Base-by-base conservation (phyloP, 495 filamentous ascomycete genomes). In the Apodospora peruviana region DNA sequence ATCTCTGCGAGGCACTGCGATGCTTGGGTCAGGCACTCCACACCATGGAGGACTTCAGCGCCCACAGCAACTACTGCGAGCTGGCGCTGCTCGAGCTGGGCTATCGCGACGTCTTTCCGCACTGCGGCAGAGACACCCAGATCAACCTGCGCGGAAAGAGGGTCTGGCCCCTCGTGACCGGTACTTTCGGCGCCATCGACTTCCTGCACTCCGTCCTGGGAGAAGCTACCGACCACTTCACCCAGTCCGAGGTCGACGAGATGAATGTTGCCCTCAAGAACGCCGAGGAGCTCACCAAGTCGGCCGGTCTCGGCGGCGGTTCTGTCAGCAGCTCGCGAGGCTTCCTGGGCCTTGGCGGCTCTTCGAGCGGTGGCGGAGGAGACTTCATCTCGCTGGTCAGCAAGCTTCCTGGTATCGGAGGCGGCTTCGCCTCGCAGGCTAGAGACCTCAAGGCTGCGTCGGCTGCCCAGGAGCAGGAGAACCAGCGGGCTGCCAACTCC, bases 161-260 rank as follows among this genome's bases (percentile, higher is more conserved):
- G n/a, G 79, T 90, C 35, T 96, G 82, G 55, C 93, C 93, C 14
- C 72, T 97, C 4, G 86, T 95, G 10, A 97, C 93, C 10, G 90
- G 90, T 27, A 78, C 76, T 2, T 94, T 98, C 67, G 93, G 93
- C 16, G 90, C 83, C 54, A 91, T 96, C 19, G 93, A 97, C 56
- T 98, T 98, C 66, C 76, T 96, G 60, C 93, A 98, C 65, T 95
- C 88, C 0, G 90, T 98, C n/a, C 74, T 96, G 7, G 93, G 93
- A 29, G 93, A 98, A 63, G 91, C 90, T 19, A 94, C 82, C 17
- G 93, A 98, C 60, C 90, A 96, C 59, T 90, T 98, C 67, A 91
- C 91, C 4, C 93, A 97, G 62, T 87, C 87, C 14, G 93, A 98
- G 67, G 82, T 98, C 42, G 88, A 95, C 39, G 83, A 97, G 61